These are phyloP conservation scores for Fusarium poae DNA, from an alignment of 2,329 filamentous ascomycete genomes.

Conservation along the genomic window DNA sequence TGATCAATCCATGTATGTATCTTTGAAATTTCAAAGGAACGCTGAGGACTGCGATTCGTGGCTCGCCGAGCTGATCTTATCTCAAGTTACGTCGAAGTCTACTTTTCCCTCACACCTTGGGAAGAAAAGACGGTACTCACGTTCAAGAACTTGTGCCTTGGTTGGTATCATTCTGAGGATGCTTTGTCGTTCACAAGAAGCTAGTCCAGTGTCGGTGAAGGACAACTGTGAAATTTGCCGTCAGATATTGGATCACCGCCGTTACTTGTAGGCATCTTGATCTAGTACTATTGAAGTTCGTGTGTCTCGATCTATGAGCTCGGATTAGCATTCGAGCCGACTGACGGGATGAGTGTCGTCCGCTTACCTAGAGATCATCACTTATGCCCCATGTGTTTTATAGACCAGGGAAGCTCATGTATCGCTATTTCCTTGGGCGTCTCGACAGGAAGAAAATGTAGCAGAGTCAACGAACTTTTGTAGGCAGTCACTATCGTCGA, in stretches of 20 bases:
- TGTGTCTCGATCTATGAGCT: constrained; percentile 39
- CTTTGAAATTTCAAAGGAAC: not conserved
- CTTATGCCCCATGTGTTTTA: constrained; percentile 44
- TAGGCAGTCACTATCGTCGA: not conserved
- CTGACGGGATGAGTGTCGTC: fast-evolving
- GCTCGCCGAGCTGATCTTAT: not conserved
- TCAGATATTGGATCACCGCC: constrained; percentile 49
- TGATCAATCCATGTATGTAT: not conserved
- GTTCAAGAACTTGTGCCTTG: constrained; percentile 51
- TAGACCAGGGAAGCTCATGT: constrained; percentile 42
- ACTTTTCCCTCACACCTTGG: constrained; percentile 45
- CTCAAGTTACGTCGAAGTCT: not conserved
- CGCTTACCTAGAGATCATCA: constrained; percentile 36
- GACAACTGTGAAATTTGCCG: constrained; percentile 36
- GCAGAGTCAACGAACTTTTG: not conserved
- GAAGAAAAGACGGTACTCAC: constrained; percentile 51
- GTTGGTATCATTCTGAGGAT: constrained; percentile 52
- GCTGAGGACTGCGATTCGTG: too few species aligned
- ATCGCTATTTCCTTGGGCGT: constrained; percentile 39
- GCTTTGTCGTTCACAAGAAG: constrained; percentile 55
- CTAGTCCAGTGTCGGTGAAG: constrained; percentile 50
- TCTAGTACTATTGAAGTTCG: constrained; percentile 48
- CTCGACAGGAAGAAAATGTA: not conserved
- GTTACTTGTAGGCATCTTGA: constrained; percentile 38
- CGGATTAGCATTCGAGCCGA: not conserved